phyloP scores from a whole-genome alignment of 2,329 filamentous ascomycete genomes.

The Claviceps maximensis region DNA sequence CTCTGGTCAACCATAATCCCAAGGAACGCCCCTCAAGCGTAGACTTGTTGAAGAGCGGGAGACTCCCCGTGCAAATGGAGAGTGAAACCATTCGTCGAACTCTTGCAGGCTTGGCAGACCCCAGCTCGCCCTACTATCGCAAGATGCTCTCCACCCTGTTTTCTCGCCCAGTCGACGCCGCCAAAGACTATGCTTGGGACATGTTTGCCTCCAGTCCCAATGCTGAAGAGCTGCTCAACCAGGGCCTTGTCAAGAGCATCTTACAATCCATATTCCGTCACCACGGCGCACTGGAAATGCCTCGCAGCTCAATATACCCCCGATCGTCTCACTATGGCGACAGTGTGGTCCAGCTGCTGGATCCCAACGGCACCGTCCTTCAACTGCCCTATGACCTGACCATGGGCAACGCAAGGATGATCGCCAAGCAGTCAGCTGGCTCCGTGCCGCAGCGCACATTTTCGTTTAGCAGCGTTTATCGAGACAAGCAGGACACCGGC shows the following conservation, averaged over 20 bases:
- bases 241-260: conserved; percentile 59
- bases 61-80: conserved; percentile 82
- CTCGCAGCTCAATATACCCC: conserved; percentile 66
- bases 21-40: conserved; percentile 69
- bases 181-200: conserved; percentile 73
- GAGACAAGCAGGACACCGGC: conserved; percentile 63
- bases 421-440: conserved; percentile 56
- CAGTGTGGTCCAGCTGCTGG: conserved; percentile 68
- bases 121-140: conserved; percentile 74
- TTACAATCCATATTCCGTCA: conserved; percentile 69
- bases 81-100: conserved; percentile 80
- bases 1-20: conserved; percentile 69
- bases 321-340: conserved; percentile 62
- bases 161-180: conserved; percentile 57
- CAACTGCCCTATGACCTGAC: conserved; percentile 93
- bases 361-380: conserved; percentile 72
- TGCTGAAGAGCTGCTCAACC: conserved; percentile 52
- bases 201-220: conserved; percentile 44
- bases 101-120: conserved; percentile 67
- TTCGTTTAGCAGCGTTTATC: conserved; percentile 77
- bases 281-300: conserved; percentile 76
- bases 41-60: conserved; percentile 73
- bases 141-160: conserved; percentile 85
- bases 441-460: conserved; percentile 62
- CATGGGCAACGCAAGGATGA: conserved; percentile 70